Percentiles rank a stretch among this genome's conserved stretches.
Conservation (phyloP, 2,329 filamentous ascomycete species). For the Clonostachys byssicola region DNA sequence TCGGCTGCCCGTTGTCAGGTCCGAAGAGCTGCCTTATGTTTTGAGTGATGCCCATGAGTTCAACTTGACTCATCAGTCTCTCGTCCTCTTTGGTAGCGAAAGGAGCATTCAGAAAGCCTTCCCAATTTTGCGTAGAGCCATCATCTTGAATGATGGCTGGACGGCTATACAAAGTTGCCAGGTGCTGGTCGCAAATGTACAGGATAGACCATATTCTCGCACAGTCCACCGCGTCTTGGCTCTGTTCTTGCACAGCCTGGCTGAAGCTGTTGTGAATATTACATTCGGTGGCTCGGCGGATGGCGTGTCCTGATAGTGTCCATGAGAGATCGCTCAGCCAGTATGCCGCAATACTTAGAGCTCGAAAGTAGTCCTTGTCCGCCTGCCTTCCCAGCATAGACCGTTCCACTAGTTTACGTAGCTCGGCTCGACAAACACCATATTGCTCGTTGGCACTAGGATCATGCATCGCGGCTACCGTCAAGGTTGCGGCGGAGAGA, state of each 20-base stretch:
- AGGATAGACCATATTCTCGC: slow-evolving; percentile 57
- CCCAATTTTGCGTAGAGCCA: slow-evolving; percentile 50
- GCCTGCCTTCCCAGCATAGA: slow-evolving; percentile 27
- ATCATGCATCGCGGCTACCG: slow-evolving; percentile 55
- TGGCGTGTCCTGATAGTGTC: slow-evolving; percentile 54
- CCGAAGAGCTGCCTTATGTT: slow-evolving; percentile 51
- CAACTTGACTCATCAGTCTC: slow-evolving; percentile 53
- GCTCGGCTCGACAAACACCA: slow-evolving; percentile 47
- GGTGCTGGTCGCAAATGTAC: slow-evolving; percentile 58
- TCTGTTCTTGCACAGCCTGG: slow-evolving; percentile 27
- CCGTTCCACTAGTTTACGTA: slow-evolving; percentile 46
- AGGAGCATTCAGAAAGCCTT: slow-evolving; percentile 47
- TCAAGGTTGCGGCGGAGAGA: slow-evolving; percentile 50
- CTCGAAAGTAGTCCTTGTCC: slow-evolving; percentile 47
- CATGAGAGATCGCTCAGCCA: slow-evolving; percentile 61
- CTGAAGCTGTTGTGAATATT: slow-evolving; percentile 37
- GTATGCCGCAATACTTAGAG: slow-evolving; percentile 56
- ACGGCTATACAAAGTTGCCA: slow-evolving; percentile 56
- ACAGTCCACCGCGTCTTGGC: slow-evolving; percentile 42
- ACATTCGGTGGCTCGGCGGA: slow-evolving; percentile 42
- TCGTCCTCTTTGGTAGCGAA: slow-evolving; percentile 49
- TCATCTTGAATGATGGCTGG: slow-evolving; percentile 56
- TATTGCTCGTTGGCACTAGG: slow-evolving; percentile 46
- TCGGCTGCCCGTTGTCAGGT: slow-evolving; percentile 44
- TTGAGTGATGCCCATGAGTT: slow-evolving; percentile 52